Evolutionary conservation across 1,284 basidiomycete genomes (phyloP).

Genomic region (Hemileia vastatrix): DNA sequence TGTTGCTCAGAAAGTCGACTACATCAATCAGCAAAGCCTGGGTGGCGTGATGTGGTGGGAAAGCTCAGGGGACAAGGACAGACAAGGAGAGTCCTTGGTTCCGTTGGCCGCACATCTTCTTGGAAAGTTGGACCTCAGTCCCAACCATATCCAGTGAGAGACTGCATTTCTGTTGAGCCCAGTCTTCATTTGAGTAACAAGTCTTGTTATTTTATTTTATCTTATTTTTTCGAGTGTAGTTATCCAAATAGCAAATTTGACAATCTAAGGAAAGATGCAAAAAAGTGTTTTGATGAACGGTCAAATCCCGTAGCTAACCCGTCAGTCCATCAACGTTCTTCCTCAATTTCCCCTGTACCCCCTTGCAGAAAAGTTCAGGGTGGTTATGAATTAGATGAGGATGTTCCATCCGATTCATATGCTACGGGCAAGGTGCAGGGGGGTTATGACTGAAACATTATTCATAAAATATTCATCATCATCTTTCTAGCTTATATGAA

Average conservation of each 20-base stretch:
- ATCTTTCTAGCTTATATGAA: too few relatives aligned
- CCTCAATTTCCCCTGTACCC: background rate
- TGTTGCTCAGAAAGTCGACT: conserved; percentile 10
- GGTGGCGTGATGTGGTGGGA: conserved; percentile 25
- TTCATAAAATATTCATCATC: too few relatives aligned
- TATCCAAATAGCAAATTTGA: conserved; percentile 23
- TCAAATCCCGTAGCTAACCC: background rate
- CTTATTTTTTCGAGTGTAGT: background rate
- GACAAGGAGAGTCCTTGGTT: conserved; percentile 6
- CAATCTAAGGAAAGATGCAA: conserved; percentile 14
- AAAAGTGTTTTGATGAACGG: too few relatives aligned
- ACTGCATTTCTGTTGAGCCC: background rate
- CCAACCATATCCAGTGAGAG: conserved; percentile 15
- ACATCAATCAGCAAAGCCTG: conserved; percentile 5
- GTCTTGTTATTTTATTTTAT: background rate
- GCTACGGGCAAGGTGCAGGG: too few relatives aligned
- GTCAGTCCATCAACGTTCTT: background rate
- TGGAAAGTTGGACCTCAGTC: conserved; percentile 14
- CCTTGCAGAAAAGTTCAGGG: background rate
- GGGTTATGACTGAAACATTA: too few relatives aligned
- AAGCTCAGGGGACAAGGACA: conserved; percentile 18
- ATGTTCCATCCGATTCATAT: background rate
- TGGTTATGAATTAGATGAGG: background rate
- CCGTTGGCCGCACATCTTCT: conserved; percentile 19
- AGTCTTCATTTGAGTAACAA: background rate